A percentile compares a stretch with the other conserved stretches of the same genome.
These are phyloP conservation scores for Coprinopsis strossmayeri DNA, from an alignment of 768 basidiomycete genomes.

Conservation along the genomic window DNA sequence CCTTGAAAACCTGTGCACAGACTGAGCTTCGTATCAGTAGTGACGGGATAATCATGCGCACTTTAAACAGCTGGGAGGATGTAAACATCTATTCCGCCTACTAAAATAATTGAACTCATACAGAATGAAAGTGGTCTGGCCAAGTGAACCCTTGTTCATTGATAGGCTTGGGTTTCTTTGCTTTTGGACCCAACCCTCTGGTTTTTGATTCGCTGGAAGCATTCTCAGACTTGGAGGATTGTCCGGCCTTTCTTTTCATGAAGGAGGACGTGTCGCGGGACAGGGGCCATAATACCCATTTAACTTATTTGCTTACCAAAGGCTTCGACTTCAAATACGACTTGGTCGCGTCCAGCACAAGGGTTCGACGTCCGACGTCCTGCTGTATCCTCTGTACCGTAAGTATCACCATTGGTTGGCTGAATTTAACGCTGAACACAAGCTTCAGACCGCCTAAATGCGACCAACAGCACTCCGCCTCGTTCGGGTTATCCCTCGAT, in stretches of 20 bases:
- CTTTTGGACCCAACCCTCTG: slow-evolving; percentile 22
- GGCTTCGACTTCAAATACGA: no score
- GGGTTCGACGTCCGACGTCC: no score
- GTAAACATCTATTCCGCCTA: no score
- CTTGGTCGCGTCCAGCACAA: no score
- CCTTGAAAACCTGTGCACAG: not conserved
- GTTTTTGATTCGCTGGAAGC: slow-evolving; percentile 10
- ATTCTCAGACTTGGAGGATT: not conserved
- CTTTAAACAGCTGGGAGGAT: slow-evolving; percentile 51
- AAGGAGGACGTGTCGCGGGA: no score
- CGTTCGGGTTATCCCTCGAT: slow-evolving; percentile 31
- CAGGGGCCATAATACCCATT: no score
- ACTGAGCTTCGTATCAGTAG: not conserved
- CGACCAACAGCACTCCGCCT: slow-evolving; percentile 27
- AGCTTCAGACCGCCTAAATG: slow-evolving; percentile 20
- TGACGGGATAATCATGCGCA: slow-evolving; percentile 15
- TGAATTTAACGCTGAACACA: not conserved
- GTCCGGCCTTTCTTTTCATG: not conserved
- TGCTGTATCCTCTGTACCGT: no score
- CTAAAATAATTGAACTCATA: slow-evolving; percentile 25
- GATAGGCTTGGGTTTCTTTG: slow-evolving; percentile 9
- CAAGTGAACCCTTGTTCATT: slow-evolving; percentile 25
- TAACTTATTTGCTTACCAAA: no score
- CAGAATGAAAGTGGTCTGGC: slow-evolving; percentile 59
- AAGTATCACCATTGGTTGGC: no score